phyloP scores from a whole-genome alignment of 1,284 basidiomycete species.

The Mycosarcoma mackinlayi region DNA sequence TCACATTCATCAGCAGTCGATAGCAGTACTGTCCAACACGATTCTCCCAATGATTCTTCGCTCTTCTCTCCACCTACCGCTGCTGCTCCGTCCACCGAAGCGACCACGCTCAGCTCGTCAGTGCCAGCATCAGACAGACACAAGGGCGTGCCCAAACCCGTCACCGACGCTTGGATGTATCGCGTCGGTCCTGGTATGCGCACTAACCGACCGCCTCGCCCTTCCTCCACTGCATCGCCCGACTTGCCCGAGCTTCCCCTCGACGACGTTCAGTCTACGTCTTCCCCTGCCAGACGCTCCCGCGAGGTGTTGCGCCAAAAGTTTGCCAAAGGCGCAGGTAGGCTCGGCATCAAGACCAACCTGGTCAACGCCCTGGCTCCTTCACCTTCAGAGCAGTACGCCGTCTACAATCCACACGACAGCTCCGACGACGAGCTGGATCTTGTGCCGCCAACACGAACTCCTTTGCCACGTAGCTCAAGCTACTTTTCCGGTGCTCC shows the following conservation, averaged over 20 bases:
- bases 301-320: slow-evolving; percentile 51
- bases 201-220: slow-evolving; percentile 25
- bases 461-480: slow-evolving; percentile 38
- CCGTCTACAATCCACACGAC: slow-evolving; percentile 42
- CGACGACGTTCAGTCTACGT: slow-evolving; percentile 10
- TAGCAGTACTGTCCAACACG: neutral
- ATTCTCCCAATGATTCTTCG: neutral
- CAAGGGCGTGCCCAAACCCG: slow-evolving; percentile 51
- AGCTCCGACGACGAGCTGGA: slow-evolving; percentile 39
- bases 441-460: slow-evolving; percentile 19
- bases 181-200: slow-evolving; percentile 63
- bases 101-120: slow-evolving; percentile 13
- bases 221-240: slow-evolving; percentile 3
- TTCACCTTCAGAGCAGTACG: slow-evolving; percentile 20
- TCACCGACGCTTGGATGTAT: slow-evolving; percentile 59
- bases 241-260: slow-evolving; percentile 14
- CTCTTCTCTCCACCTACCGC: neutral
- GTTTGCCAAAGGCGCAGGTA: slow-evolving; percentile 54
- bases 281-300: slow-evolving; percentile 35
- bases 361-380: slow-evolving; percentile 26
- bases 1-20: neutral
- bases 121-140: slow-evolving; percentile 27
- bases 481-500: slow-evolving; percentile 36
- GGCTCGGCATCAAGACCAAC: slow-evolving; percentile 52
- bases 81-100: neutral